Percentiles rank a stretch among this genome's conserved stretches.
These are phyloP conservation scores for Leucocoprinus sp. DNA, from an alignment of 768 basidiomycete species.

Conservation along the genomic window DNA sequence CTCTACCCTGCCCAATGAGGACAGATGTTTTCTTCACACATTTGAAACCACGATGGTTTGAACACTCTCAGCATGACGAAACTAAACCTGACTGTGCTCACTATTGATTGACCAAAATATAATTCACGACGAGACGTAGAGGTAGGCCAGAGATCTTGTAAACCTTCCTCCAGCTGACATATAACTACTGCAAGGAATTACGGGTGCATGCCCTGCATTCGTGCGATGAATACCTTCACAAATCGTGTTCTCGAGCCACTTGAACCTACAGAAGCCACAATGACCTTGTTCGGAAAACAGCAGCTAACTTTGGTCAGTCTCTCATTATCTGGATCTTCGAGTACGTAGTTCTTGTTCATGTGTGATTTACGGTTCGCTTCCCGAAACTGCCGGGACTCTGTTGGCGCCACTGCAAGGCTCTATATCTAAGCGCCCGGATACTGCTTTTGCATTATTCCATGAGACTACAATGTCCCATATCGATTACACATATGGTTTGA, in stretches of 20 bases:
- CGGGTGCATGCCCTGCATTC: slow-evolving; percentile 36
- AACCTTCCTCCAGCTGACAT: not conserved
- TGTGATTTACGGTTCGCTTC: not conserved
- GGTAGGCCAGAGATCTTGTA: slow-evolving; percentile 21
- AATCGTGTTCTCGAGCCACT: not conserved
- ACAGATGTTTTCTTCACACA: slow-evolving; percentile 38
- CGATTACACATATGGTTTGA: slow-evolving; percentile 8
- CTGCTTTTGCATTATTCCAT: slow-evolving; percentile 34
- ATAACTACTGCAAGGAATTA: slow-evolving; percentile 35
- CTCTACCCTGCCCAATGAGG: slow-evolving; percentile 30
- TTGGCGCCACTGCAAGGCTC: slow-evolving; percentile 25
- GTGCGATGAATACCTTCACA: slow-evolving; percentile 23
- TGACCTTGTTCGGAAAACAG: slow-evolving; percentile 33
- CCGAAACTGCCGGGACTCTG: slow-evolving; percentile 30
- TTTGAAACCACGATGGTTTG: slow-evolving; percentile 35
- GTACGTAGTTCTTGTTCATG: slow-evolving; percentile 14
- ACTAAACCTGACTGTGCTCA: slow-evolving; percentile 19
- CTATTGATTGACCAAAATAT: not conserved
- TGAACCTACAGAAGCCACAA: slow-evolving; percentile 40
- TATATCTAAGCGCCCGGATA: slow-evolving; percentile 25
- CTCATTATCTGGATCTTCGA: slow-evolving; percentile 34
- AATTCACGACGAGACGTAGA: slow-evolving; percentile 41
- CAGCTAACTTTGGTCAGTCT: slow-evolving; percentile 26
- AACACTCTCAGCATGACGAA: slow-evolving; percentile 29
- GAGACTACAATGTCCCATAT: slow-evolving; percentile 24